Evolutionary conservation across 371 early-diverging fungal species (phyloP).

Genomic region (Blastocladiella emersonii): DNA sequence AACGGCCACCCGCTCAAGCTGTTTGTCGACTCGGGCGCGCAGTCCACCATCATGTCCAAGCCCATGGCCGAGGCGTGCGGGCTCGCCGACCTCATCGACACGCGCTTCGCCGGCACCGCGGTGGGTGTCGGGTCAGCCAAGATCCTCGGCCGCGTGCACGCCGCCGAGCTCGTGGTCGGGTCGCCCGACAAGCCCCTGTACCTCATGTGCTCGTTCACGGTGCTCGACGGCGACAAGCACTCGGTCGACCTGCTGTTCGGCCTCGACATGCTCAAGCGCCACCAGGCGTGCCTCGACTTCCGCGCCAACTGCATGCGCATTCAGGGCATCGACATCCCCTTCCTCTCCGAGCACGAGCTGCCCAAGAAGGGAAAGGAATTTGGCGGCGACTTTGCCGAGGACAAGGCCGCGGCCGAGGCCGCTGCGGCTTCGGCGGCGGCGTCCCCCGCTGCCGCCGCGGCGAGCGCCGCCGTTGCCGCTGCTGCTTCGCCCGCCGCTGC

Average conservation of each 20-base stretch:
- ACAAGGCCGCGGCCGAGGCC: not conserved
- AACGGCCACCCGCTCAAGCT: constrained; percentile 81
- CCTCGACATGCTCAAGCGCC: constrained; percentile 82
- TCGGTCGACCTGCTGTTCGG: constrained; percentile 85
- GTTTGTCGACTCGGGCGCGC: constrained; percentile 95
- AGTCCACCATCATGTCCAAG: constrained; percentile 65
- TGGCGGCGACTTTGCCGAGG: not conserved
- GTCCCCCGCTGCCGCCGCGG: not conserved
- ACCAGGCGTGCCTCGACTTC: constrained; percentile 80
- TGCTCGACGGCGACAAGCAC: constrained; percentile 62
- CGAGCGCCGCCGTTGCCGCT: not conserved
- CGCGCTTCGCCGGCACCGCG: constrained; percentile 78
- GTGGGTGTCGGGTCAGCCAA: constrained; percentile 91
- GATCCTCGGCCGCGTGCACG: constrained; percentile 86
- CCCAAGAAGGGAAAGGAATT: constrained; percentile 51
- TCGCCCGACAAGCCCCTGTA: constrained; percentile 28
- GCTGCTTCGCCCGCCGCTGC: constrained; percentile 2
- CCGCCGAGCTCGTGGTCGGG: constrained; percentile 64
- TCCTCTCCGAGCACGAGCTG: constrained; percentile 79
- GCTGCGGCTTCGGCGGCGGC: not conserved
- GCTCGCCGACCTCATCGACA: constrained; percentile 77
- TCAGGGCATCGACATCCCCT: constrained; percentile 57
- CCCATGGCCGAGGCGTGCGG: constrained; percentile 61
- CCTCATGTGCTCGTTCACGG: constrained; percentile 76
- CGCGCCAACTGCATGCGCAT: constrained; percentile 53